Conservation (phyloP, 2,329 filamentous ascomycete genomes). For the Elsinoe arachidis region DNA sequence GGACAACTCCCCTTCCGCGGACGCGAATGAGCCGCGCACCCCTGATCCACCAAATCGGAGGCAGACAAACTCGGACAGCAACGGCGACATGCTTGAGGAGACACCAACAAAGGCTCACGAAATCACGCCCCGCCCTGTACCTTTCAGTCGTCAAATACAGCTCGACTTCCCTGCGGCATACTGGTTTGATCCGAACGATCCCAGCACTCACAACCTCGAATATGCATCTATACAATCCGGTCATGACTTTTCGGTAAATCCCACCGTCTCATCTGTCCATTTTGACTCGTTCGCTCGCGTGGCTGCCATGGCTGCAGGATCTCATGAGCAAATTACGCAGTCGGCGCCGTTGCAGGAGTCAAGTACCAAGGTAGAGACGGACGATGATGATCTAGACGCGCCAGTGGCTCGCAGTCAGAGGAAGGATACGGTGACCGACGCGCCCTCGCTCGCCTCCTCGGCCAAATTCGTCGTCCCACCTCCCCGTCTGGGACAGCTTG, state of each 20-base stretch:
- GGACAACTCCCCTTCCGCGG: constrained; percentile 29
- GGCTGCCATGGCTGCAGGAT: constrained; percentile 7
- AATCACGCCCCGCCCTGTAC: constrained; percentile 13
- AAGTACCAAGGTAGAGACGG: neutral
- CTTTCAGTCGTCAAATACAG: constrained; percentile 36
- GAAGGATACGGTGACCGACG: neutral
- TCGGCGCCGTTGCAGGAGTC: neutral
- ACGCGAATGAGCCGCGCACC: constrained; percentile 30
- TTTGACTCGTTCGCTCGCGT: constrained; percentile 14
- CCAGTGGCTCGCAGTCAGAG: neutral
- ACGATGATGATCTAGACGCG: neutral
- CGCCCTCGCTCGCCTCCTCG: neutral
- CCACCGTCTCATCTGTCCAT: constrained; percentile 19
- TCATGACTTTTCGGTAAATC: constrained; percentile 31
- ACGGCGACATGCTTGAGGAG: constrained; percentile 17
- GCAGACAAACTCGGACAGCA: constrained; percentile 11
- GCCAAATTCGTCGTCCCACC: constrained; percentile 31
- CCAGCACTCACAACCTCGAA: constrained; percentile 37
- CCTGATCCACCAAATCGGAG: constrained; percentile 21
- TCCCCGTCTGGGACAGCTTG: constrained; percentile 54
- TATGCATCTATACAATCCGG: constrained; percentile 40
- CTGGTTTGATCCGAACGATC: constrained; percentile 37
- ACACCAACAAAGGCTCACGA: constrained; percentile 22
- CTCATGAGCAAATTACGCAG: constrained; percentile 10
- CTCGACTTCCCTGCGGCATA: constrained; percentile 37